Evolutionary conservation across 345 rosid genomes (phyloP).

Genomic region (Brassica napus): DNA sequence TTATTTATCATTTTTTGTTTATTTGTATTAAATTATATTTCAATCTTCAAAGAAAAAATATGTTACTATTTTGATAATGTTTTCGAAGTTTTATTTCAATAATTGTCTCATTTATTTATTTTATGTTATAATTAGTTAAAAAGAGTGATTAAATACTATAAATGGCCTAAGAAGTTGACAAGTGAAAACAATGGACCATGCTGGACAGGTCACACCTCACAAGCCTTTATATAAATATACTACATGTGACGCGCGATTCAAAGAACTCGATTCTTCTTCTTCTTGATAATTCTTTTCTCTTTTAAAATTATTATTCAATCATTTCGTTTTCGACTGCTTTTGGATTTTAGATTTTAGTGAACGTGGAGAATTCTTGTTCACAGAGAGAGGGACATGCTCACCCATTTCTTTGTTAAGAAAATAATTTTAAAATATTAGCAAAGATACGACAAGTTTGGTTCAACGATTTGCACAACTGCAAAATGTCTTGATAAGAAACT

Average conservation of each 20-base stretch:
- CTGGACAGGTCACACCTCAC: constrained; percentile 28
- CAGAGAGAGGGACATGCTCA: constrained; percentile 12
- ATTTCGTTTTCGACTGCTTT: constrained; percentile 33
- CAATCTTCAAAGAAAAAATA: not conserved
- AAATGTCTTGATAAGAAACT: constrained; percentile 8
- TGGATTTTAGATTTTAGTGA: constrained; percentile 38
- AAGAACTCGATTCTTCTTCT: constrained; percentile 32
- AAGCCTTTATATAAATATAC: not conserved
- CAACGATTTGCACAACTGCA: constrained; percentile 26
- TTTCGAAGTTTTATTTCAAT: not conserved
- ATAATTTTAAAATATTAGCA: not conserved
- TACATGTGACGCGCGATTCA: not conserved
- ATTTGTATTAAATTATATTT: not conserved
- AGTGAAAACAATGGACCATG: constrained; percentile 35
- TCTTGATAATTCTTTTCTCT: constrained; percentile 31
- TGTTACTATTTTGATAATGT: not conserved
- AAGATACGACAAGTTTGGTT: constrained; percentile 30
- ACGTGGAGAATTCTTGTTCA: constrained; percentile 43
- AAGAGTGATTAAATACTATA: constrained; percentile 24
- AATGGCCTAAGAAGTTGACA: constrained; percentile 37
- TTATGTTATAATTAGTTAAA: not conserved
- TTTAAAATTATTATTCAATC: not conserved
- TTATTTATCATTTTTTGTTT: not conserved
- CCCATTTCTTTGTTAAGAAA: constrained; percentile 8
- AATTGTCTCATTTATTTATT: not conserved